Evolutionary conservation across 2,329 filamentous ascomycete species (phyloP).

Genomic region (Beauveria caledonica): DNA sequence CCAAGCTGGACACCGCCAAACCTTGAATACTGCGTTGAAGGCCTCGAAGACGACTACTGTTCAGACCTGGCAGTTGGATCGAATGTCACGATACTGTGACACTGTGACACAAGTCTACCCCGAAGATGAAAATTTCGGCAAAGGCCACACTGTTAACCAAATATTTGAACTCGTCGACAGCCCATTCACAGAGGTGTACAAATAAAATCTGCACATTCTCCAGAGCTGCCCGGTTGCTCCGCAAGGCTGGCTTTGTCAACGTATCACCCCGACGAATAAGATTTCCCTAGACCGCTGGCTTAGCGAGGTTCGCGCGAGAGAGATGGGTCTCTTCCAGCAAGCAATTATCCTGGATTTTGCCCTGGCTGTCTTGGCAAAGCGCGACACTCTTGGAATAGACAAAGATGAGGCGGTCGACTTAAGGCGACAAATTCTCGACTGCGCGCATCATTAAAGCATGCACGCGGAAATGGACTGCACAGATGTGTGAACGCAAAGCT

Average conservation of each 20-base stretch:
- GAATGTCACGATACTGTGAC: conserved; percentile 30
- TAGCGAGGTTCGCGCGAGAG: conserved; percentile 24
- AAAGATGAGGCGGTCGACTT: conserved; percentile 26
- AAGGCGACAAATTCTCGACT: conserved; percentile 22
- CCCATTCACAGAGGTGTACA: conserved; percentile 24
- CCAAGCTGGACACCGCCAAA: conserved; percentile 46
- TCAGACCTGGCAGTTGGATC: conserved; percentile 32
- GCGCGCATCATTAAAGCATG: conserved; percentile 24
- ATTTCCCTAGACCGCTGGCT: conserved; percentile 32
- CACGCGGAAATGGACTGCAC: conserved; percentile 28
- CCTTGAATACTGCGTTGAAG: conserved; percentile 39
- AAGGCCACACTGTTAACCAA: conserved; percentile 24
- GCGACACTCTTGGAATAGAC: conserved; percentile 24
- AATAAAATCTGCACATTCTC: conserved; percentile 27
- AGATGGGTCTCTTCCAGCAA: conserved; percentile 31
- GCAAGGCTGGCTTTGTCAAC: conserved; percentile 27
- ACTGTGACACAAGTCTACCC: conserved; percentile 21
- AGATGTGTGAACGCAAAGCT: conserved; percentile 32
- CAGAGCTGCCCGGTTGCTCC: conserved; percentile 21
- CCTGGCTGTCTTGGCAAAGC: conserved; percentile 25
- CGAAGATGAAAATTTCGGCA: conserved; percentile 22
- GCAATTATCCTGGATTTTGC: conserved; percentile 28
- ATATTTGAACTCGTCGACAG: conserved; percentile 26
- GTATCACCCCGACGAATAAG: conserved; percentile 17
- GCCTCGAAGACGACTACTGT: conserved; percentile 28